Evolutionary conservation across 768 basidiomycete genomes (phyloP).

Genomic region (Leccinum uliginosum): DNA sequence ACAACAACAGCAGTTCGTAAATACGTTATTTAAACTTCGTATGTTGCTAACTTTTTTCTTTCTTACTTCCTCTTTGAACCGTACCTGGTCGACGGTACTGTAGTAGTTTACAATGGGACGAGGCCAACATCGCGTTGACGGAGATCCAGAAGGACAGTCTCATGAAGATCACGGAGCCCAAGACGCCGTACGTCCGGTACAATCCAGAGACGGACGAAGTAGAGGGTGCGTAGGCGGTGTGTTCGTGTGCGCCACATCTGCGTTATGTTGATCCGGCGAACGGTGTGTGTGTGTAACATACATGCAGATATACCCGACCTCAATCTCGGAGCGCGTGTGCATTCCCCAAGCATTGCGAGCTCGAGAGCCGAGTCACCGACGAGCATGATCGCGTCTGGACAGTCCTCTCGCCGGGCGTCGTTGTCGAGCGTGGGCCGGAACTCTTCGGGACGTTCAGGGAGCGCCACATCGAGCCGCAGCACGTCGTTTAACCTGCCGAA

Average conservation of each 20-base stretch:
- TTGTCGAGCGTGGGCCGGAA: conserved; percentile 59
- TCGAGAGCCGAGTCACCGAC: conserved; percentile 52
- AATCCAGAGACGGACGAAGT: conserved; percentile 81
- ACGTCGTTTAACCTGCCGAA: conserved; percentile 79
- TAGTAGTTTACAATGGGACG: conserved; percentile 89
- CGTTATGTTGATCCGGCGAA: neutral
- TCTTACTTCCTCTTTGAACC: neutral
- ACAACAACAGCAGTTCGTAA: conserved; percentile 48
- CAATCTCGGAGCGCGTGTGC: conserved; percentile 42
- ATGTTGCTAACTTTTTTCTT: neutral
- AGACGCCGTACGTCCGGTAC: conserved; percentile 94
- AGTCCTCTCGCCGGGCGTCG: conserved; percentile 72
- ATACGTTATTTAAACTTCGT: neutral
- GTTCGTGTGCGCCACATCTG: neutral
- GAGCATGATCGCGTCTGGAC: conserved; percentile 56
- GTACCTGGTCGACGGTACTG: neutral
- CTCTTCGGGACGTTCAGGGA: conserved; percentile 56
- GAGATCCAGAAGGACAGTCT: conserved; percentile 93
- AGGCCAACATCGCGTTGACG: conserved; percentile 86
- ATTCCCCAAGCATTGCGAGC: conserved; percentile 37
- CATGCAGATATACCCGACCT: conserved; percentile 80
- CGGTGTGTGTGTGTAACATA: too few species aligned
- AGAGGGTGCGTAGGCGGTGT: conserved; percentile 54
- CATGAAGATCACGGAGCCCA: conserved; percentile 99
- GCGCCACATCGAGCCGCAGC: conserved; percentile 67